phyloP scores from a whole-genome alignment of 192 early-diverging fungal species.

The Coemansia biformis region DNA sequence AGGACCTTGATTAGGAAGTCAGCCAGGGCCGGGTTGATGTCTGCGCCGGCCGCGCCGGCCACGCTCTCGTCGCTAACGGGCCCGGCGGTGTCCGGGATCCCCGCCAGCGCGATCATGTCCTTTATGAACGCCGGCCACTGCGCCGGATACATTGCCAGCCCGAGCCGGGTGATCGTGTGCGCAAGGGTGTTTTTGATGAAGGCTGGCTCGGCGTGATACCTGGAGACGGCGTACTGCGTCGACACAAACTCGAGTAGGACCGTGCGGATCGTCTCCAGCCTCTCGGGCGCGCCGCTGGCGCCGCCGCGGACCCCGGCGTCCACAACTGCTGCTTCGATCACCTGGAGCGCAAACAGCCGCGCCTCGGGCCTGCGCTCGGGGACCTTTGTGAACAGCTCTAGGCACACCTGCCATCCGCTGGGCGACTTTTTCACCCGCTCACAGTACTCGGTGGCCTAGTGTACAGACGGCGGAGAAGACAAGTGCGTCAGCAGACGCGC shows the following conservation, averaged over 20 bases:
- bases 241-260: constrained; percentile 39
- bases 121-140: constrained; percentile 86
- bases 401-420: constrained; percentile 82
- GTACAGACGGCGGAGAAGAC: background rate
- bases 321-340: constrained; percentile 58
- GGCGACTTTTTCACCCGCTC: constrained; percentile 68
- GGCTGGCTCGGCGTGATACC: constrained; percentile 30
- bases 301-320: constrained; percentile 22
- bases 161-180: constrained; percentile 73
- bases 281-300: constrained; percentile 30
- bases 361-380: constrained; percentile 73
- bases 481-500: too few relatives aligned
- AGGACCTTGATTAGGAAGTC: constrained; percentile 77
- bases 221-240: constrained; percentile 28
- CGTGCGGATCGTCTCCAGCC: constrained; percentile 24
- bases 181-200: constrained; percentile 82
- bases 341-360: constrained; percentile 81
- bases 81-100: constrained; percentile 43
- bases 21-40: constrained; percentile 46
- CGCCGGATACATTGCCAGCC: constrained; percentile 74
- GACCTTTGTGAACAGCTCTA: constrained; percentile 68
- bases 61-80: constrained; percentile 41
- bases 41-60: constrained; percentile 48
- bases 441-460: constrained; percentile 76
- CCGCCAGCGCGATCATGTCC: constrained; percentile 68